These are phyloP conservation scores for Wallacemonas collosoma DNA, from an alignment of 208 protist genomes.

Conservation along the genomic window DNA sequence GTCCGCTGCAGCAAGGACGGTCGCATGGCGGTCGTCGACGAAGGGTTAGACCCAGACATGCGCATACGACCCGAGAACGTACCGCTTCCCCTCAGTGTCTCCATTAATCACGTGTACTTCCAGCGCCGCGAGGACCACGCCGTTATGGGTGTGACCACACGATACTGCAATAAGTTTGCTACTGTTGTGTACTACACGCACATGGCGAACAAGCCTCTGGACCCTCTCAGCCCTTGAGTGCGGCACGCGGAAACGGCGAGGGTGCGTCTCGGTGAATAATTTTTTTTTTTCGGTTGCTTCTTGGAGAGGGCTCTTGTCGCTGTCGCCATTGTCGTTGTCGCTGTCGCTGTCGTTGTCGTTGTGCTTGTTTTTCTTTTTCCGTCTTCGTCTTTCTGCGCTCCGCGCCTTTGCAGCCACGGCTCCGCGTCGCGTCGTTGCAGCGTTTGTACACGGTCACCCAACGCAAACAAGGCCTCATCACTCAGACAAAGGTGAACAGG, in stretches of 20 bases:
- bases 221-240: conserved; percentile 17
- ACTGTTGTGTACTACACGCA: conserved; percentile 90
- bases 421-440: too few species aligned
- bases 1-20: conserved; percentile 74
- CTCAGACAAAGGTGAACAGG: too few species aligned
- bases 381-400: conserved; percentile 11
- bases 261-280: not conserved
- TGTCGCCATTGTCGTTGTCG: not conserved
- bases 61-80: conserved; percentile 71
- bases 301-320: not conserved
- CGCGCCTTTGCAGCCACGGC: too few species aligned
- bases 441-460: too few species aligned
- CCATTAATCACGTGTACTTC: conserved; percentile 94
- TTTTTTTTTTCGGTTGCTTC: not conserved
- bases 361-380: not conserved
- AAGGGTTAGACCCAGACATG: conserved; percentile 31
- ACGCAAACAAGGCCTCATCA: too few species aligned
- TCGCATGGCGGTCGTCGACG: conserved; percentile 49
- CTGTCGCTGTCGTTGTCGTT: not conserved
- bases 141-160: conserved; percentile 86
- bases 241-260: too few species aligned
- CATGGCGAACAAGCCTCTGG: conserved; percentile 31
- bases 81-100: conserved; percentile 86
- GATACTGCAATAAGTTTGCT: conserved; percentile 91
- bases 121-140: conserved; percentile 86